Conservation (phyloP, 1,284 basidiomycete species). For the Puccinia brachypodii region DNA sequence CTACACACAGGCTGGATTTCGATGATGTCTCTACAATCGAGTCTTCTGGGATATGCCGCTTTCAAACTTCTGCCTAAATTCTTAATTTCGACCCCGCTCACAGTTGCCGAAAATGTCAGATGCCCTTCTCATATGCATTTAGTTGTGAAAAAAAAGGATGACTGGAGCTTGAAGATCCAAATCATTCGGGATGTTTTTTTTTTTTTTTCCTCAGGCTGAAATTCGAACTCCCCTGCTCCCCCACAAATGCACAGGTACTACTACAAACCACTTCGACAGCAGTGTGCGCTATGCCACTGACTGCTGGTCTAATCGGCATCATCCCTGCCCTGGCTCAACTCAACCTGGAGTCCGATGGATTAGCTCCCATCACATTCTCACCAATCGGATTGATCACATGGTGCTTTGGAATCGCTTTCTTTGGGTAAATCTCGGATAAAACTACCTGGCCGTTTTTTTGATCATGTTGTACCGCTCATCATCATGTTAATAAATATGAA, state of each 20-base stretch:
- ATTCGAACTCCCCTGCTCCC: too few relatives aligned
- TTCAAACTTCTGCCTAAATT: conserved; percentile 69
- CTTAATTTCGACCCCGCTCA: conserved; percentile 52
- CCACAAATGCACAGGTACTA: conserved; percentile 64
- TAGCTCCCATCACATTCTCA: conserved; percentile 70
- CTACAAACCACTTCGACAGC: conserved; percentile 94
- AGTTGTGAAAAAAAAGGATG: background rate
- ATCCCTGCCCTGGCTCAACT: conserved; percentile 83
- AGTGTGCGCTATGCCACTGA: conserved; percentile 76
- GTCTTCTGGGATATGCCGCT: conserved; percentile 80
- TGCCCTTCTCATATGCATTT: background rate
- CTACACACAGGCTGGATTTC: conserved; percentile 34
- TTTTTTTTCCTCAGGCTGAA: conserved; percentile 43
- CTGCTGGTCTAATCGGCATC: conserved; percentile 92
- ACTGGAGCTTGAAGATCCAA: conserved; percentile 24
- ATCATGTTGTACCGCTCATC: background rate
- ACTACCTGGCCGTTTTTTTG: background rate
- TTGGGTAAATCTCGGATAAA: conserved; percentile 65
- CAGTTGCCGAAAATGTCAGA: conserved; percentile 42
- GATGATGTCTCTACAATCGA: conserved; percentile 55
- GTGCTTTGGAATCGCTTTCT: conserved; percentile 86
- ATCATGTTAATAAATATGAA: background rate
- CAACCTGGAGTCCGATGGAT: conserved; percentile 71
- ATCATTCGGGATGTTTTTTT: background rate
- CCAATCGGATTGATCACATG: conserved; percentile 74